Evolutionary conservation across 2,329 filamentous ascomycete genomes (phyloP).

Genomic region (Neoarthrinium moseri): DNA sequence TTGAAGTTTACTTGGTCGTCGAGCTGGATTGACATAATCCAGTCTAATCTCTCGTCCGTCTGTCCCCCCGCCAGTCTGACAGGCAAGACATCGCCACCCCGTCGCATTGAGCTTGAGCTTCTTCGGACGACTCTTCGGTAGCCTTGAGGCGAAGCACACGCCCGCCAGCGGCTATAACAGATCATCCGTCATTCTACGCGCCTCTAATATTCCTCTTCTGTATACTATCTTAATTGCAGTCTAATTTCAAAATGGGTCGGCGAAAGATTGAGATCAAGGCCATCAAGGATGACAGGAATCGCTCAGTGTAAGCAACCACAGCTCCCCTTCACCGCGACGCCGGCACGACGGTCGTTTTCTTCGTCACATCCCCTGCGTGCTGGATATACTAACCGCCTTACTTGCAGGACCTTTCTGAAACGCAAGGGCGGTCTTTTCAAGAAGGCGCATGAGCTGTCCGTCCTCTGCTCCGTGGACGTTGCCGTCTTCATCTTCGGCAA

Average conservation of each 20-base stretch:
- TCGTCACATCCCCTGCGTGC: constrained; percentile 15
- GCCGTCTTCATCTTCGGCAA: constrained; percentile 98
- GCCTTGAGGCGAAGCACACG: constrained; percentile 4
- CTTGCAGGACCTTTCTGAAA: constrained; percentile 86
- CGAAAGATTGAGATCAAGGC: constrained; percentile 99
- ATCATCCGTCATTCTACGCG: no score
- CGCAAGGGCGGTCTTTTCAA: constrained; percentile 98
- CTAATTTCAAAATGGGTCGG: constrained; percentile 71
- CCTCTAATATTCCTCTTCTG: no score
- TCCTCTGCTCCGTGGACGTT: constrained; percentile 96
- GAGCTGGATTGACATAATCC: no score
- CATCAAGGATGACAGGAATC: constrained; percentile 97
- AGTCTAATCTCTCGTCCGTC: no score
- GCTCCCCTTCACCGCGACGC: constrained; percentile 32
- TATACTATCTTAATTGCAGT: constrained; percentile 6
- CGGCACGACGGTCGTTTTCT: constrained; percentile 4
- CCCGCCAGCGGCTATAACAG: no score
- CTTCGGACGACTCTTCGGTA: no score
- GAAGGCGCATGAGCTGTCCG: constrained; percentile 97
- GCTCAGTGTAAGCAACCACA: constrained; percentile 97
- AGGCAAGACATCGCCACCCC: no score
- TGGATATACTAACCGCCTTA: constrained; percentile 16
- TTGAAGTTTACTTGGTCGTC: no score
- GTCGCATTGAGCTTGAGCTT: no score
- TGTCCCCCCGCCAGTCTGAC: no score